Conservation (phyloP, 192 early-diverging fungal species). For the Helicostylum pulchrum region DNA sequence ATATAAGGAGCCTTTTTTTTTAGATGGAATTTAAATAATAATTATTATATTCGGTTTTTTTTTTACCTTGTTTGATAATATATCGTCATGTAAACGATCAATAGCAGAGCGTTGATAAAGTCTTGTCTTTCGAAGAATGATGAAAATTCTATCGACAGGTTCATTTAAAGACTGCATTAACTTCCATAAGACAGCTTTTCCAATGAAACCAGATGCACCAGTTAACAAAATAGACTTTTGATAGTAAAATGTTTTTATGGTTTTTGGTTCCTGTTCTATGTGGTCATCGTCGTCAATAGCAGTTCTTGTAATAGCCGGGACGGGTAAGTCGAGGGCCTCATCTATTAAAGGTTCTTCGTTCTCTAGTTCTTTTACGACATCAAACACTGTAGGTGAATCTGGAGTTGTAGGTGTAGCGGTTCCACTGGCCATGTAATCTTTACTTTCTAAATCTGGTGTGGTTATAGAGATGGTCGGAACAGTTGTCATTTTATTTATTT, state of each 20-base stretch:
- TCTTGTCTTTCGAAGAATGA: constrained; percentile 14
- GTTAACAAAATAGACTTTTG: constrained; percentile 45
- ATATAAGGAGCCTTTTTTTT: neutral
- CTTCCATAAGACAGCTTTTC: constrained; percentile 52
- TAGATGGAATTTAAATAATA: neutral
- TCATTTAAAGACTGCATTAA: constrained; percentile 37
- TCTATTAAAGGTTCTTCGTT: constrained; percentile 12
- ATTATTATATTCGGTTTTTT: neutral
- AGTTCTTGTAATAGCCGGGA: neutral
- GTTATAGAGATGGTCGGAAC: constrained; percentile 38
- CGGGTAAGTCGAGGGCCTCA: neutral
- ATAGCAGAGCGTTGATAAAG: constrained; percentile 20
- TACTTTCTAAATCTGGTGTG: constrained; percentile 33
- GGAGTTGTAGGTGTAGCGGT: constrained; percentile 18
- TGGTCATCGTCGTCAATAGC: neutral
- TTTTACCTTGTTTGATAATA: constrained; percentile 33
- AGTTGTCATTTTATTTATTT: constrained; percentile 4
- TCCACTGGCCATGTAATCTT: constrained; percentile 21
- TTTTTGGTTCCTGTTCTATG: neutral
- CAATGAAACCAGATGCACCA: constrained; percentile 52
- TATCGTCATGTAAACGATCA: constrained; percentile 35
- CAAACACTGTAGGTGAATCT: constrained; percentile 33
- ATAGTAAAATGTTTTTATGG: constrained; percentile 23
- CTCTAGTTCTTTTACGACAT: constrained; percentile 33
- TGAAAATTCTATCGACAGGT: constrained; percentile 31